Evolutionary conservation across 1,139 yeast genomes (phyloP).

Genomic region (Diutina scorzettiae): DNA sequence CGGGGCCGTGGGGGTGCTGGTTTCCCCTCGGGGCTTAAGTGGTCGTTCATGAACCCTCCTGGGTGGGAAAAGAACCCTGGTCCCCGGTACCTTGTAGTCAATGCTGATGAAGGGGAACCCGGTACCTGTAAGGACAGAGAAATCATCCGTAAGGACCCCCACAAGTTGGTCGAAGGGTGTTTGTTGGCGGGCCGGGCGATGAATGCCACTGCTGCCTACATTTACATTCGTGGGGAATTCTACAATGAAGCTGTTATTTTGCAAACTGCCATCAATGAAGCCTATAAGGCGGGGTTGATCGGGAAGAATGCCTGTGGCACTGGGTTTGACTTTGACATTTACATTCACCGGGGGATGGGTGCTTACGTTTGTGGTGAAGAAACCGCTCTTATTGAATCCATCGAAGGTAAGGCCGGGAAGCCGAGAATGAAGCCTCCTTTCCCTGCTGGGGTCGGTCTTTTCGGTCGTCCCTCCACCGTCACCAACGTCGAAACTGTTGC

Average conservation of each 20-base stretch:
- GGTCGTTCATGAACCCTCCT: constrained; percentile 93
- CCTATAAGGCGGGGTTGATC: constrained; percentile 64
- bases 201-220: constrained; percentile 89
- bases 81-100: constrained; percentile 76
- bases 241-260: constrained; percentile 63
- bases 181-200: constrained; percentile 78
- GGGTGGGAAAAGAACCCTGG: constrained; percentile 86
- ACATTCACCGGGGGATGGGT: constrained; percentile 83
- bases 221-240: constrained; percentile 82
- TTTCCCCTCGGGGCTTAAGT: constrained; percentile 79
- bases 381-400: constrained; percentile 74
- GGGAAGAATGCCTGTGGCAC: constrained; percentile 83
- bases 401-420: constrained; percentile 87
- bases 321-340: constrained; percentile 73
- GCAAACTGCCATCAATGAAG: constrained; percentile 77
- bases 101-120: constrained; percentile 92
- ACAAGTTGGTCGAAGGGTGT: constrained; percentile 82
- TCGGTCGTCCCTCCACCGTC: constrained; percentile 84
- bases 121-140: constrained; percentile 90
- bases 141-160: constrained; percentile 82
- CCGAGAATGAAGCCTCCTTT: constrained; percentile 90
- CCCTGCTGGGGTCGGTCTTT: constrained; percentile 87
- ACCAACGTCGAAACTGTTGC: constrained; percentile 85
- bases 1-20: constrained; percentile 95
- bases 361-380: constrained; percentile 89